phyloP scores from a whole-genome alignment of 2,329 filamentous ascomycete genomes.

The Colletotrichum eremochloae region DNA sequence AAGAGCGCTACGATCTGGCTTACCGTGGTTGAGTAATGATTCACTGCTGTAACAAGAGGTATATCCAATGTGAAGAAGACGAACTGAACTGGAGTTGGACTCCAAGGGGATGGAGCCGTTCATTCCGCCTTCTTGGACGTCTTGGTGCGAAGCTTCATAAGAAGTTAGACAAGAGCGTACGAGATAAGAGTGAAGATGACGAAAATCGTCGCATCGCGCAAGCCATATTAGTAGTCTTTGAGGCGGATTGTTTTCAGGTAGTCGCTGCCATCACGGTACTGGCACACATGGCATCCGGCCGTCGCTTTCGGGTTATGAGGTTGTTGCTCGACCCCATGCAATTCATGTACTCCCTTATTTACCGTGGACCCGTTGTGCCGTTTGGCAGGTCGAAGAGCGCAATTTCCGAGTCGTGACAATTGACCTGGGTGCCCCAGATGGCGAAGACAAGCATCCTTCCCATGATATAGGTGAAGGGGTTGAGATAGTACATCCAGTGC shows the following conservation, averaged over 20 bases:
- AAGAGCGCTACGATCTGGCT: slow-evolving; percentile 8
- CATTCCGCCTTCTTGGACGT: slow-evolving; percentile 61
- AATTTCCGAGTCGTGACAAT: slow-evolving; percentile 63
- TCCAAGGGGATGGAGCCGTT: background rate
- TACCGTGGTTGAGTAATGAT: background rate
- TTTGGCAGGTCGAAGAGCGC: slow-evolving; percentile 65
- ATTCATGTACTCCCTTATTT: slow-evolving; percentile 66
- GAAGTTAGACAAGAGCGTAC: slow-evolving; percentile 61
- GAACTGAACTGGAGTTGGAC: background rate
- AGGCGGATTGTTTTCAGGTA: slow-evolving; percentile 73
- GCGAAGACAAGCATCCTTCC: slow-evolving; percentile 67
- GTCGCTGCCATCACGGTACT: slow-evolving; percentile 69
- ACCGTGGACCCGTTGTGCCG: slow-evolving; percentile 68
- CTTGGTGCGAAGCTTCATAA: slow-evolving; percentile 65
- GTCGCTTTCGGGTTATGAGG: slow-evolving; percentile 71
- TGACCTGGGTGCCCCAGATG: slow-evolving; percentile 61
- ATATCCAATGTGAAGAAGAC: background rate
- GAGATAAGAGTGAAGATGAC: slow-evolving; percentile 68
- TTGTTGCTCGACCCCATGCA: slow-evolving; percentile 62
- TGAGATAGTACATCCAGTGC: slow-evolving; percentile 61
- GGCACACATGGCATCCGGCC: slow-evolving; percentile 70
- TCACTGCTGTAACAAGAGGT: background rate
- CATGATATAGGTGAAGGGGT: slow-evolving; percentile 74
- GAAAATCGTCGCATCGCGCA: slow-evolving; percentile 74
- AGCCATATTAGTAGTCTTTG: slow-evolving; percentile 72